Evolutionary conservation across 1,139 yeast species (phyloP).

Genomic region (Keqinozyma sinolaborantium): DNA sequence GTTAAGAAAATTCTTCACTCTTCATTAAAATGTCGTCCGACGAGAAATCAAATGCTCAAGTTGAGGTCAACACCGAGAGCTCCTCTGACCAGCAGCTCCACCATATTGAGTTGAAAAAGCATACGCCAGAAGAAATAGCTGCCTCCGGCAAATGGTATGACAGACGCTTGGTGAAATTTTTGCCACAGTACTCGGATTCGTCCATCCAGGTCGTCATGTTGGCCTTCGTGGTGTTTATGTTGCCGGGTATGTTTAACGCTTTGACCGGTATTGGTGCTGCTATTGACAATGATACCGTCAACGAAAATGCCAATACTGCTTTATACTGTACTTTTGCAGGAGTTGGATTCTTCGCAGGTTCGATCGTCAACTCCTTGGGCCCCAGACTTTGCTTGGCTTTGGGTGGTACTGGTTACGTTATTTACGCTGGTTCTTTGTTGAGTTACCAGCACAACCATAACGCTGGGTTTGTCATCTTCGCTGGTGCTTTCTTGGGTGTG

Average conservation of each 20-base stretch:
- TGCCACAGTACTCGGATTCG: slow-evolving; percentile 42
- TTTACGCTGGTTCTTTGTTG: slow-evolving; percentile 53
- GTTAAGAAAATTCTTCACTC: not conserved
- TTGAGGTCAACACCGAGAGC: slow-evolving; percentile 12
- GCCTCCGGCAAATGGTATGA: slow-evolving; percentile 42
- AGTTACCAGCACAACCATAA: slow-evolving; percentile 46
- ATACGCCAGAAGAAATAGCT: slow-evolving; percentile 25
- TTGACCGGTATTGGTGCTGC: slow-evolving; percentile 50
- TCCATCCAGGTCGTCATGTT: slow-evolving; percentile 43
- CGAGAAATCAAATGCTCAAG: slow-evolving; percentile 10
- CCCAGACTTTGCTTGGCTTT: slow-evolving; percentile 44
- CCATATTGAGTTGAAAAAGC: slow-evolving; percentile 23
- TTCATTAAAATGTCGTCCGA: slow-evolving; percentile 11
- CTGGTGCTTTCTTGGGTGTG: slow-evolving; percentile 59
- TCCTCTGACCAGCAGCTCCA: slow-evolving; percentile 8
- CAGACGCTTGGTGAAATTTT: slow-evolving; percentile 17
- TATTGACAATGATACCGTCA: slow-evolving; percentile 37
- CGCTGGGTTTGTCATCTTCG: slow-evolving; percentile 52
- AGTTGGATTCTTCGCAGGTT: slow-evolving; percentile 59
- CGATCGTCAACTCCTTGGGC: slow-evolving; percentile 54
- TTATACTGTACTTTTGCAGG: slow-evolving; percentile 56
- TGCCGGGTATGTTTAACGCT: slow-evolving; percentile 60
- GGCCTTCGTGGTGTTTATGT: slow-evolving; percentile 49
- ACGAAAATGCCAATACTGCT: slow-evolving; percentile 55
- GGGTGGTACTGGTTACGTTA: slow-evolving; percentile 56